Evolutionary conservation across 352 stramenopile species (phyloP), one percentile per base, ranked within the genome.

Genomic region (Phytophthora crassamura): DNA sequence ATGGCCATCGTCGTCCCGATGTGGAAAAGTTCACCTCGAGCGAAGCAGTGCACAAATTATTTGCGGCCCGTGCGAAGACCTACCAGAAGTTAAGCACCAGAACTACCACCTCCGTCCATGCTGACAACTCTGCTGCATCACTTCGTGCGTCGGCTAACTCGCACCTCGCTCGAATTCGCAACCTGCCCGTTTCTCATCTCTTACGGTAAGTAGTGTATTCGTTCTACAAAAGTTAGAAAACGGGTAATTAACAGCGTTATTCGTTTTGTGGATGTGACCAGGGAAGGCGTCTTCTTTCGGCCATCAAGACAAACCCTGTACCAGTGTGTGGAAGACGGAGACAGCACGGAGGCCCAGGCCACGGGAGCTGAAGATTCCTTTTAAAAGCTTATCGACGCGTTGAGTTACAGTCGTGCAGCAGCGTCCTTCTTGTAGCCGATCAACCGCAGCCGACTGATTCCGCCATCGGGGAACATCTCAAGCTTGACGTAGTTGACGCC

Each of bases 391-490:
- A 78, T 22, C 5, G 8, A 4, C 45, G 35, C 39, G 54, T 60
- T 43, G 30, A 8, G 14, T 57, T 72, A 86, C 40, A 86, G 69
- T 7, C 74, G 69, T 30, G 72, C 64, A n/a, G 55, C 30, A 18
- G 40, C 39, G 18, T 78, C 63, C 36, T 78, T 78, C 68, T 93
- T 93, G 70, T 73, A 61, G 4, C 89, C 94, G 45, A 94, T 89
- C 16, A 98, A 67, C 8, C 94, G 80, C 8, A 98, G 78, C 20
- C 95, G 84, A 53, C 88, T 98, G 18, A 98, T 89, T 20, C 95
- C 95, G 14, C 95, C 96, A 76, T 98, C 94, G 0, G 94, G 94
- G 68, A 95, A 98, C 68, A 98, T 98, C 52, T 89, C 93, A 1
- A 98, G 78, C 63, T 90, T 91, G 22, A 98, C 64, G 68, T 98